These are phyloP conservation scores for Boletus subparvulus DNA, from an alignment of 768 basidiomycete species.

Conservation along the genomic window DNA sequence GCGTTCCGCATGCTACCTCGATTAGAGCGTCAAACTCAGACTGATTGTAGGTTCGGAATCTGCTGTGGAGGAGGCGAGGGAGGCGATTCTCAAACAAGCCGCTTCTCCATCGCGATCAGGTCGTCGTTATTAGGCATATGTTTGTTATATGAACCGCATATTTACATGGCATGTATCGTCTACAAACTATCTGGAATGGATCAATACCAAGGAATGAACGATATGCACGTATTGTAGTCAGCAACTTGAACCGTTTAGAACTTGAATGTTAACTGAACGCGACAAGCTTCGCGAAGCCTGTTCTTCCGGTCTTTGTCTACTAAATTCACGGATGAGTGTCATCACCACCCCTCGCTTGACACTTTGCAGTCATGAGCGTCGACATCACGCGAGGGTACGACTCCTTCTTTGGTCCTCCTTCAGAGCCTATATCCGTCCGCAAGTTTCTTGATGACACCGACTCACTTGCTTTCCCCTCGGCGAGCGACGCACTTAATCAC, in stretches of 20 bases:
- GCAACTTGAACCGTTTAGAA: background rate
- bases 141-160: constrained; percentile 12
- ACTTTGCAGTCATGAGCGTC: constrained; percentile 10
- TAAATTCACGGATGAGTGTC: background rate
- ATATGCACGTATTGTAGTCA: no score
- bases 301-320: background rate
- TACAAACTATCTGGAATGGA: constrained; percentile 29
- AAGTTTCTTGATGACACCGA: constrained; percentile 42
- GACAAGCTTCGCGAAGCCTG: background rate
- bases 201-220: background rate
- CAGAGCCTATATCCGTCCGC: constrained; percentile 49
- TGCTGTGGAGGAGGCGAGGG: constrained; percentile 70
- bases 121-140: constrained; percentile 23
- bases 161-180: constrained; percentile 28
- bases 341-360: background rate
- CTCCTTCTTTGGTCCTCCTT: constrained; percentile 64
- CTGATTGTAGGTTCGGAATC: constrained; percentile 56
- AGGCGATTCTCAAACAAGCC: constrained; percentile 66
- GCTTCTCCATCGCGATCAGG: constrained; percentile 30
- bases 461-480: constrained; percentile 10
- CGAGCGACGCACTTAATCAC: constrained; percentile 11
- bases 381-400: constrained; percentile 39
- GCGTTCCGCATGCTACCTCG: constrained; percentile 5
- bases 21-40: constrained; percentile 4
- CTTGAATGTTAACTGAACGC: background rate